These are phyloP conservation scores for Aegle marmelos DNA, from an alignment of 345 rosid genomes.

Conservation along the genomic window DNA sequence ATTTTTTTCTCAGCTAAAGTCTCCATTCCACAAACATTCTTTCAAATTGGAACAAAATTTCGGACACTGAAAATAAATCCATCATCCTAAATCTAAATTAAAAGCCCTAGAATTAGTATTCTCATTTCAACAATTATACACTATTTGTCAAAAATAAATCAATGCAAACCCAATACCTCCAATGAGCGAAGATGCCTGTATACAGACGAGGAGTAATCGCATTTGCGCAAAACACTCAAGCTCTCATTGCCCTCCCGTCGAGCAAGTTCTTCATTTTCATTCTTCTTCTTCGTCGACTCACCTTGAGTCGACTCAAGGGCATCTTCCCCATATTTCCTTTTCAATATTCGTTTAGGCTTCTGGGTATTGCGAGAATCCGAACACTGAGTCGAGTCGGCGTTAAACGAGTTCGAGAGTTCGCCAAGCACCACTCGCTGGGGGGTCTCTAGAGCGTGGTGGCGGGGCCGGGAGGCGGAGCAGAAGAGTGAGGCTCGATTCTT, in stretches of 20 bases:
- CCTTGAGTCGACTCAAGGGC: background rate
- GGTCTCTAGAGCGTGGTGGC: slow-evolving; percentile 1
- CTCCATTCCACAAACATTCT: background rate
- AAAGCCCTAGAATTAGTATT: background rate
- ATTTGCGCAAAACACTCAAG: slow-evolving; percentile 4
- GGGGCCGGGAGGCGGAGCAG: too few species aligned
- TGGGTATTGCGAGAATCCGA: slow-evolving; percentile 1
- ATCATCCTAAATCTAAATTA: background rate
- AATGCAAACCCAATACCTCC: slow-evolving; percentile 24
- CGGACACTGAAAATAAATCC: background rate
- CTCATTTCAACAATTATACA: background rate
- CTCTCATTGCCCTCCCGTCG: slow-evolving; percentile 2
- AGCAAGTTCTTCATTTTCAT: background rate
- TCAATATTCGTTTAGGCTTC: background rate
- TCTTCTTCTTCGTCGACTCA: background rate
- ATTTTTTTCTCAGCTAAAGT: background rate
- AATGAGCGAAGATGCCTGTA: slow-evolving; percentile 25
- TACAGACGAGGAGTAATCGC: slow-evolving; percentile 17
- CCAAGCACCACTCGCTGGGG: slow-evolving; percentile 24
- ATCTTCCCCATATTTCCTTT: background rate
- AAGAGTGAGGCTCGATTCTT: background rate
- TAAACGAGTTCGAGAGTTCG: slow-evolving; percentile 21
- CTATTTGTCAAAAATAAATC: background rate
- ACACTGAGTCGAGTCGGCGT: background rate
- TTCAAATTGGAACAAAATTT: background rate